Evolutionary conservation across 139 green algal genomes (phyloP), one percentile per base, ranked within the genome.

Genomic region (Micromonas commoda): DNA sequence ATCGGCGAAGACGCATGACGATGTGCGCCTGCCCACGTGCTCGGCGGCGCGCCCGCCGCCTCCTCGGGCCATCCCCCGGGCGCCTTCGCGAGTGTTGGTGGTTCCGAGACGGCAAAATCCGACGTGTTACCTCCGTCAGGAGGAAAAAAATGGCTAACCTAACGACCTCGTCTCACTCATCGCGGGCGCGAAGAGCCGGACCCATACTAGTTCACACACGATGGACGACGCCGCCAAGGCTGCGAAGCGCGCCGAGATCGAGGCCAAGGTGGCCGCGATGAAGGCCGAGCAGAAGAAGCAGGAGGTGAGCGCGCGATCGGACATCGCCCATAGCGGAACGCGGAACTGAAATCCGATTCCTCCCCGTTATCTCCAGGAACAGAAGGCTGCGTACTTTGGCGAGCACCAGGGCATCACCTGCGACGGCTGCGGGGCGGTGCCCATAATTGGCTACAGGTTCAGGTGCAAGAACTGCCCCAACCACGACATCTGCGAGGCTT

Each of bases 1-100:
- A 19, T 75, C 68, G 20, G 68, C 68, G 37, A 75, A 75, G 21
- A 20, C 68, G 23, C 68, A 75, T 37, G 68, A 23, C 9, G 45
- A 57, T 9, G 16, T 33, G 5, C 68, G 21, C 35, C 2, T 3
- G 37, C 68, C 34, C 19, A 39, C 24, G 3, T 63, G 31, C 38
- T 75, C 68, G 19, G 23, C 68, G 68, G 0, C 2, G 19, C 68
- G 23, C 38, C 5, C n/a, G 37, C 35, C 2, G 37, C 28, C 31
- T 61, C 35, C n/a, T n/a, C n/a, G n/a, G n/a, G n/a, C n/a, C n/a
- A n/a, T n/a, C n/a, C n/a, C n/a, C n/a, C n/a, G n/a, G n/a, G n/a
- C n/a, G n/a, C n/a, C n/a, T n/a, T n/a, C n/a, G n/a, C n/a, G n/a
- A n/a, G n/a, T n/a, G n/a, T n/a, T n/a, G n/a, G n/a, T n/a, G n/a